Evolutionary conservation across 75 land plant genomes (phyloP), one percentile per base, ranked within the genome.

Genomic region (Cupressus sempervirens): DNA sequence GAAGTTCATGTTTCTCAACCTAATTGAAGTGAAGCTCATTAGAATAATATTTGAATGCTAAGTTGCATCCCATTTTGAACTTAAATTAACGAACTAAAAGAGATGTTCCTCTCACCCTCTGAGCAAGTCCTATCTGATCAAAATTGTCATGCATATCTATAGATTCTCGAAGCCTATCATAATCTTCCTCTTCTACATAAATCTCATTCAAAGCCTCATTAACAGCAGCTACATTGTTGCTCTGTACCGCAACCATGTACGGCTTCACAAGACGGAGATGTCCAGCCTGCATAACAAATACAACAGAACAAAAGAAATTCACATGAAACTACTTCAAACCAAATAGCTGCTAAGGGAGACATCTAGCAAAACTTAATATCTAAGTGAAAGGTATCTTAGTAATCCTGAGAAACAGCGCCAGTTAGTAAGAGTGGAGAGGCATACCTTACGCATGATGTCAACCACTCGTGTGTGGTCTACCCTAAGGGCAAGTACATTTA

Each of bases 1-100:
- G 92, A 83, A 98, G 95, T 85, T 98, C 99, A 90, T 98, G 99
- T 79, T 98, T 98, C 92, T 98, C 99, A 91, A 94, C 83, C 99
- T 97, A 92, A 15, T 56, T 70, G 58, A 36, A 30, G 26, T 53
- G 26, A 45, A 36, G 75, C 67, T 30, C 35, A 48, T 40, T 41
- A 68, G n/a, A 18, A 46, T 15, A 20, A 26, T 45, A 80, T 12
- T 74, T 5, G 32, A 68, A 53, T 65, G 20, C 41, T n/a, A n/a
- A 23, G 56, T 18, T 81, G 6, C 30, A 62, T 82, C 36, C 15
- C 45, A 83, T 16, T 54, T 0, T 23, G 82, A 36, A 30, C 14
- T 35, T 41, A 38, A 58, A 7, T 29, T 32, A 7, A 82, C 46
- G 41, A 32, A 7, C 30, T 40, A 56, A 67, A 35, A 38, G 30